phyloP scores from a whole-genome alignment of 2,329 filamentous ascomycete genomes.

The Polytolypa hystricis region DNA sequence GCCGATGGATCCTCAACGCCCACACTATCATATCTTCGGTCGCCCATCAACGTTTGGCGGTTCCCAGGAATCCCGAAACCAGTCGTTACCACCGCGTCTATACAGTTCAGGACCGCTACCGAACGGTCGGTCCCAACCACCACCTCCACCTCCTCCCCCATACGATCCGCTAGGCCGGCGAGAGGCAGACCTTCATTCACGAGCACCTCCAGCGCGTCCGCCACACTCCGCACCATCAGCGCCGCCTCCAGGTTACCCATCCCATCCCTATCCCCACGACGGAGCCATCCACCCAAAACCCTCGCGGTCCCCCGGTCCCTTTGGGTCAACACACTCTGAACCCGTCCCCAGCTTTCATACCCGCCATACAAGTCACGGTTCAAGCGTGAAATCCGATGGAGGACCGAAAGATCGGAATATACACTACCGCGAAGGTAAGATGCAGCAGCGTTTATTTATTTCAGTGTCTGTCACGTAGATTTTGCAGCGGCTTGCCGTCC shows the following conservation, averaged over 20 bases:
- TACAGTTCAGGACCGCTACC: constrained; percentile 13
- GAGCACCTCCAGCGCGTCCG: constrained; percentile 3
- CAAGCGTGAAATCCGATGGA: constrained; percentile 14
- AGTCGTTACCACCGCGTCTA: constrained; percentile 16
- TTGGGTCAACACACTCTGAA: constrained; percentile 16
- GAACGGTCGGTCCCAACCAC: constrained; percentile 15
- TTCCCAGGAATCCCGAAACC: constrained; percentile 20
- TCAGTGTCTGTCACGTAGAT: too few relatives aligned
- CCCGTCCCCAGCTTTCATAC: constrained; percentile 14
- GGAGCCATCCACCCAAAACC: constrained; percentile 12
- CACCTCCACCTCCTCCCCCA: too few relatives aligned
- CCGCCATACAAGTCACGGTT: constrained; percentile 15
- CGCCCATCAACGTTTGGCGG: constrained; percentile 22
- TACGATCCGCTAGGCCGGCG: constrained; percentile 15
- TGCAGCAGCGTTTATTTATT: too few relatives aligned
- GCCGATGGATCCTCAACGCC: constrained; percentile 20
- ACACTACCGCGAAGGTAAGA: constrained; percentile 22
- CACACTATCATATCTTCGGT: constrained; percentile 19
- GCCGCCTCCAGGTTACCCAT: constrained; percentile 6
- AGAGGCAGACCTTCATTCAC: constrained; percentile 11
- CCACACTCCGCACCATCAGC: constrained; percentile 6
- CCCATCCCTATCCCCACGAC: constrained; percentile 13
- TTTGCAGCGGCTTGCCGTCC: too few relatives aligned
- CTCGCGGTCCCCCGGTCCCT: constrained; percentile 10
- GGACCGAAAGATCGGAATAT: constrained; percentile 12